Evolutionary conservation across 2,329 filamentous ascomycete genomes (phyloP).

Genomic region (Hypoxylon sp.): DNA sequence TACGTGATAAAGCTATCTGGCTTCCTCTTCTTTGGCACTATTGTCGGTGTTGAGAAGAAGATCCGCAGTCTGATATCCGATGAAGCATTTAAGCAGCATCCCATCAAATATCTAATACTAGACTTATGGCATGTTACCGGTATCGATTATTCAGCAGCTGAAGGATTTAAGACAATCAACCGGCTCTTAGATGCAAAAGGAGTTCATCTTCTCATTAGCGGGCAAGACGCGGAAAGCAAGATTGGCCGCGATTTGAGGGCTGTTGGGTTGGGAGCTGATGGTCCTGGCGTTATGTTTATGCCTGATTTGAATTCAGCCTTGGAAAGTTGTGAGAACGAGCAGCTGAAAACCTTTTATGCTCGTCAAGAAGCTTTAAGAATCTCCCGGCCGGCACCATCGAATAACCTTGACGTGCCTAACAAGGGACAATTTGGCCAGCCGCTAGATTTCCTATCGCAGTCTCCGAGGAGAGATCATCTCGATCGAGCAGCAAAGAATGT

Average conservation of each 20-base stretch:
- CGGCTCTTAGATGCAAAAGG: constrained; percentile 82
- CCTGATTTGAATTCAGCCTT: constrained; percentile 93
- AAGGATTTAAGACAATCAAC: constrained; percentile 94
- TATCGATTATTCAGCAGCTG: constrained; percentile 94
- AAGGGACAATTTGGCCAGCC: constrained; percentile 52
- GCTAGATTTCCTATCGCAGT: constrained; percentile 73
- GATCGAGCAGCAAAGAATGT: constrained; percentile 83
- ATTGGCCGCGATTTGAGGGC: constrained; percentile 85
- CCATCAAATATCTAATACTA: constrained; percentile 90
- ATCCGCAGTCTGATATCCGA: constrained; percentile 88
- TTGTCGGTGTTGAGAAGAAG: constrained; percentile 92
- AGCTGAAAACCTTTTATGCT: constrained; percentile 84
- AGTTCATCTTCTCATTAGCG: constrained; percentile 86
- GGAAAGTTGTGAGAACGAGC: constrained; percentile 94
- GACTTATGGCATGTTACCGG: constrained; percentile 92
- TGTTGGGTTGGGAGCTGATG: constrained; percentile 83
- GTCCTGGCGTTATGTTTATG: constrained; percentile 82
- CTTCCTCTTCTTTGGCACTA: constrained; percentile 98
- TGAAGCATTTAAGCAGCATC: constrained; percentile 80
- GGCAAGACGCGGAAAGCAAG: constrained; percentile 80
- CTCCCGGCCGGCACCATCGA: constrained; percentile 60
- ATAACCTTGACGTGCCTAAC: constrained; percentile 65
- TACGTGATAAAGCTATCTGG: constrained; percentile 92
- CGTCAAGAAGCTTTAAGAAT: constrained; percentile 73
- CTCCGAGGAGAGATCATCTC: constrained; percentile 84